phyloP scores from a whole-genome alignment of 345 rosid species.

The Ceriops decandra region DNA sequence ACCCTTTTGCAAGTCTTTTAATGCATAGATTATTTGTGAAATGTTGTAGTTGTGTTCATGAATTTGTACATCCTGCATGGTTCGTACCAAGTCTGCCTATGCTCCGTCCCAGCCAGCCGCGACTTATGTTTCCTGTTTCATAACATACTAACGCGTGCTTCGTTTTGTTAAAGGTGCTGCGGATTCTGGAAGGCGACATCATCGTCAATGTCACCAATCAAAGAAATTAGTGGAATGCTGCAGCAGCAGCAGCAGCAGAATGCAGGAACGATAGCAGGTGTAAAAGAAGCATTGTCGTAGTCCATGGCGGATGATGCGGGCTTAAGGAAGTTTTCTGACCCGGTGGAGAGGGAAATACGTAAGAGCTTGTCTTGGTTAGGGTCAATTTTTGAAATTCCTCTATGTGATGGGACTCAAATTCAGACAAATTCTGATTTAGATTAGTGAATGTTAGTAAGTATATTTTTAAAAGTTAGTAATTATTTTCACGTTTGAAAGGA shows the following conservation, averaged over 20 bases:
- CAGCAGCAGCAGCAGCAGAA: not conserved
- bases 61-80: too few species aligned
- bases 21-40: too few species aligned
- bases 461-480: too few species aligned
- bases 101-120: too few species aligned
- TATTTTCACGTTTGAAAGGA: too few species aligned
- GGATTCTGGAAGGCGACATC: slow-evolving; percentile 74
- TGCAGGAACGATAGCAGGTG: not conserved
- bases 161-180: slow-evolving; percentile 53
- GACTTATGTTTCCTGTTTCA: not conserved
- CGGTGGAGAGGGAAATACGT: not conserved
- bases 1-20: too few species aligned
- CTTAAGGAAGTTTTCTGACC: too few species aligned
- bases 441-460: not conserved
- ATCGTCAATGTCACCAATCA: slow-evolving; percentile 31
- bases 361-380: not conserved
- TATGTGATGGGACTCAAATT: not conserved
- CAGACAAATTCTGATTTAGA: too few species aligned
- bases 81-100: too few species aligned
- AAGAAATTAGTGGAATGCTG: slow-evolving; percentile 8
- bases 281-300: too few species aligned
- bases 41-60: too few species aligned
- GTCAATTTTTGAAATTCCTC: not conserved
- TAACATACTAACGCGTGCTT: slow-evolving; percentile 3
- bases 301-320: too few species aligned